Percentiles rank a stretch among this genome's conserved stretches.
Evolutionary conservation across 768 basidiomycete genomes (phyloP).

Genomic region (Naematelia aurantialba): DNA sequence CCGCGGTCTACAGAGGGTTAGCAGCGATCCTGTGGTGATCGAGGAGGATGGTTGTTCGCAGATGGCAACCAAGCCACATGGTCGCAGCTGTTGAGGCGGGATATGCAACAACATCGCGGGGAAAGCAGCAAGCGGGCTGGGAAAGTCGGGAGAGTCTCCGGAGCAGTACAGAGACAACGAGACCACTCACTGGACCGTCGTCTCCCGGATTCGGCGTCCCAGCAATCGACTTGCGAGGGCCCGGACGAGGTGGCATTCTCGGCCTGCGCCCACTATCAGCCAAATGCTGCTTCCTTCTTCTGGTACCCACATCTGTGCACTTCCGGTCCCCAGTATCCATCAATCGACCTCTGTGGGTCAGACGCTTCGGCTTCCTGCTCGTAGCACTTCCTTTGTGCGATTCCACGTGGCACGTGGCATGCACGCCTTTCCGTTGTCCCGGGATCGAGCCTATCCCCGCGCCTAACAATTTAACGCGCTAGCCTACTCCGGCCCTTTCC

Average conservation of each 20-base stretch:
- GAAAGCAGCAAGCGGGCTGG: too few species aligned
- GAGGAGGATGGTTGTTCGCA: too few species aligned
- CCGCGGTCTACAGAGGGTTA: constrained; percentile 19
- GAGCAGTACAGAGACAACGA: background rate
- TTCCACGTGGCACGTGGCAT: background rate
- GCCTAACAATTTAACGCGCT: background rate
- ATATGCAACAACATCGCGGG: too few species aligned
- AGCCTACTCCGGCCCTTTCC: background rate
- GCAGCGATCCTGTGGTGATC: too few species aligned
- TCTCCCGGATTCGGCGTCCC: constrained; percentile 26
- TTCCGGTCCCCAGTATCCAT: too few species aligned
- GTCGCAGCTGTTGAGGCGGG: too few species aligned
- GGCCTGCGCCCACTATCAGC: constrained; percentile 1
- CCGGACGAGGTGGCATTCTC: constrained; percentile 2
- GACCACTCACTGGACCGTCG: constrained; percentile 17
- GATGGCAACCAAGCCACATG: too few species aligned
- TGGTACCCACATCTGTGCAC: too few species aligned
- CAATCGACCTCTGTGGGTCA: too few species aligned
- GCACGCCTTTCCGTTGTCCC: background rate
- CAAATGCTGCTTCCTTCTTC: too few species aligned
- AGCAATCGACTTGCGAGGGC: constrained; percentile 29
- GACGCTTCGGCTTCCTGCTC: too few species aligned
- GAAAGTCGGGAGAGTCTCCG: background rate
- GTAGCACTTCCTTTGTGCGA: too few species aligned
- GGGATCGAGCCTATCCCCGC: background rate